Evolutionary conservation across 805 yeast genomes (phyloP).

Genomic region (Hanseniaspora vineae): DNA sequence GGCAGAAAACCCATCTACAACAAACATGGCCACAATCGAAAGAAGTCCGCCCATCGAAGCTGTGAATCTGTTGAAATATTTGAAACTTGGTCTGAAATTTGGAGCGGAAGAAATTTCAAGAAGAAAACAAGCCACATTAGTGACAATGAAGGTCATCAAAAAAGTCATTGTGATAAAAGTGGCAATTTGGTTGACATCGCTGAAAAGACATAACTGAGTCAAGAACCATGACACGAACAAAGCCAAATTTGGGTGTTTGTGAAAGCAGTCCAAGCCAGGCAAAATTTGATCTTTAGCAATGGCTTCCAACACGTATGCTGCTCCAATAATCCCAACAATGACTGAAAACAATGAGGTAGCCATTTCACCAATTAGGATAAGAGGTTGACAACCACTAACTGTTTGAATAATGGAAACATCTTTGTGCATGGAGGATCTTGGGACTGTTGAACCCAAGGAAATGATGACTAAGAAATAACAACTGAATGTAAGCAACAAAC

Average conservation of each 20-base stretch:
- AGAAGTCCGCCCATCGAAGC: constrained; percentile 64
- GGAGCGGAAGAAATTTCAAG: constrained; percentile 88
- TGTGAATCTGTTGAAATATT: constrained; percentile 68
- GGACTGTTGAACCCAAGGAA: constrained; percentile 67
- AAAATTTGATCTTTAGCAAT: constrained; percentile 77
- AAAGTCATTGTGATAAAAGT: constrained; percentile 95
- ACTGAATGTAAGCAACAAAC: constrained; percentile 61
- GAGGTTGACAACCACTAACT: constrained; percentile 50
- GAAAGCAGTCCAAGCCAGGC: constrained; percentile 62
- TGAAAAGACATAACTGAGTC: constrained; percentile 74
- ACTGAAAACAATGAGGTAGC: constrained; percentile 87
- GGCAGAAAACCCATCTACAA: constrained; percentile 88
- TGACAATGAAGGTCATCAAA: constrained; percentile 88
- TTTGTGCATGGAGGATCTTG: constrained; percentile 59
- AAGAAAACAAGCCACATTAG: constrained; percentile 85
- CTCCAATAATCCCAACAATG: constrained; percentile 92
- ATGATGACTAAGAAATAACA: constrained; percentile 72
- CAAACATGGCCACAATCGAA: constrained; percentile 78
- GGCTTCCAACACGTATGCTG: constrained; percentile 83
- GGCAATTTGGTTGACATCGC: constrained; percentile 89
- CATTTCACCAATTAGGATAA: constrained; percentile 79
- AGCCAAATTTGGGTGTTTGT: constrained; percentile 53
- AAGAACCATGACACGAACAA: constrained; percentile 67
- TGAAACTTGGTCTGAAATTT: constrained; percentile 94
- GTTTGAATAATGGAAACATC: constrained; percentile 84